Base-by-base conservation (phyloP, 1,284 basidiomycete species). In the Sanghuangporus weigelae region DNA sequence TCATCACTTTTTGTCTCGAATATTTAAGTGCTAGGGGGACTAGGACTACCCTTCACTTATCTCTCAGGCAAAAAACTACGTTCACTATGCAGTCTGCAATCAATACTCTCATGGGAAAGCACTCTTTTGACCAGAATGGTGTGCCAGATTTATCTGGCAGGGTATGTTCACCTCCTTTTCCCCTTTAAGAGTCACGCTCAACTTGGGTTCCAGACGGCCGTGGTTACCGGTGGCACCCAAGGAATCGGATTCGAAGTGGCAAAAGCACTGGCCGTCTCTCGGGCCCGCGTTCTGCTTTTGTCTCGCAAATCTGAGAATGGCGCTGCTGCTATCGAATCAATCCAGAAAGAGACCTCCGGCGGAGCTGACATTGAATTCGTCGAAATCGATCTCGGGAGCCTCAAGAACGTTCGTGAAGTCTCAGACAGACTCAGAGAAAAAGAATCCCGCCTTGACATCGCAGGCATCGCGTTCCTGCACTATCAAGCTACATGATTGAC, bases 201-300 rank as follows among this genome's bases (percentile, higher is more conserved):
- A 46, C 40, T 11, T 42, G 5, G 23, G 42, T 63, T 54, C 10
- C 38, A 75, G 72, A 75, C 74, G 44, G 76, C 76, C 6, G 67
- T 81, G n/a, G 73, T 81, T 16, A 81, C 79, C 8, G 78, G 78
- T 23, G 79, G 75, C 11, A 78, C 77, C 0, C 69, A 70, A 31
- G 77, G 77, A 42, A 78, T 80, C 48, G 76, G 78, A 16, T 76
- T 74, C 59, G 77, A 80, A 63, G 73, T 79, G 54, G 75, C 78
- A 23, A 73, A 73, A 51, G 70, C 75, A n/a, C 72, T 79, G 46
- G 74, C 75, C 0, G 68, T 73, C 38, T 73, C 74, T 21, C 73
- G 74, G n/a, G 78, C 77, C 0, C 73, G 73, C 21, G 76, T 79
- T 23, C 71, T 80, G 59, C 69, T 80, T 57, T 69, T 79, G 39